A percentile compares a stretch with the other conserved stretches of the same genome.
phyloP scores from a whole-genome alignment of 2,329 filamentous ascomycete species.

The Podosphaera aphanis region DNA sequence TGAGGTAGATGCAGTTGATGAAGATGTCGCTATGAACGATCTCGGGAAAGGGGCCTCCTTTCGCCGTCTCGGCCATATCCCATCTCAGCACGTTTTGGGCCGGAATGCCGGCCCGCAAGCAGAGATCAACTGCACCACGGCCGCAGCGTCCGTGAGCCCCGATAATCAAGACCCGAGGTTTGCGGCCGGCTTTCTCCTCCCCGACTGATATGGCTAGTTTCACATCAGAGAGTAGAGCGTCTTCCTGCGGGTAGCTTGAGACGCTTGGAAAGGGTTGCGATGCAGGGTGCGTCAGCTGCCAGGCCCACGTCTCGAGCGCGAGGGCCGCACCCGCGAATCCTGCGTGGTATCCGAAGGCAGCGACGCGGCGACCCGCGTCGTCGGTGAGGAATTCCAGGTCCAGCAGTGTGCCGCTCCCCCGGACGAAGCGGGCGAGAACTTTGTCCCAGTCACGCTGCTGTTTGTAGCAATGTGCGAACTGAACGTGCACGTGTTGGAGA shows the following conservation, averaged over 20 bases:
- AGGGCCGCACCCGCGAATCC: constrained; percentile 52
- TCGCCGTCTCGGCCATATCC: constrained; percentile 57
- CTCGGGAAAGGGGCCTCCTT: constrained; percentile 51
- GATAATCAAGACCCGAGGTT: constrained; percentile 60
- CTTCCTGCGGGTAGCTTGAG: constrained; percentile 50
- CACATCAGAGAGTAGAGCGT: constrained; percentile 47
- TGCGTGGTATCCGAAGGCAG: constrained; percentile 39
- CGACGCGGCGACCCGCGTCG: constrained; percentile 43
- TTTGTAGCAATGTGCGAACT: constrained; percentile 58
- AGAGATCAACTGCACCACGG: constrained; percentile 60
- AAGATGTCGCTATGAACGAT: constrained; percentile 56
- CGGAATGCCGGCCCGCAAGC: constrained; percentile 48
- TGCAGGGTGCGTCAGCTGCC: constrained; percentile 49
- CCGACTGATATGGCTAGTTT: constrained; percentile 46
- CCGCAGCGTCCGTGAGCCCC: constrained; percentile 70
- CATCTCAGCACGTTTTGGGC: constrained; percentile 40
- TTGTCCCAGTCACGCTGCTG: constrained; percentile 55
- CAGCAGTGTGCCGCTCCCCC: constrained; percentile 52
- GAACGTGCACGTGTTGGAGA: constrained; percentile 48
- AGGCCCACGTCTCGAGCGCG: constrained; percentile 60
- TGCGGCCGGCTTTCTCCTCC: constrained; percentile 38
- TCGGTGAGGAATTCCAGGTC: constrained; percentile 76
- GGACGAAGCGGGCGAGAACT: constrained; percentile 56
- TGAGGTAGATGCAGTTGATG: constrained; percentile 78
- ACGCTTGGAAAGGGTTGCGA: constrained; percentile 42